A percentile compares a stretch with the other conserved stretches of the same genome.
These are phyloP conservation scores for Myochromella boudieri DNA, from an alignment of 768 basidiomycete genomes.

Conservation along the genomic window DNA sequence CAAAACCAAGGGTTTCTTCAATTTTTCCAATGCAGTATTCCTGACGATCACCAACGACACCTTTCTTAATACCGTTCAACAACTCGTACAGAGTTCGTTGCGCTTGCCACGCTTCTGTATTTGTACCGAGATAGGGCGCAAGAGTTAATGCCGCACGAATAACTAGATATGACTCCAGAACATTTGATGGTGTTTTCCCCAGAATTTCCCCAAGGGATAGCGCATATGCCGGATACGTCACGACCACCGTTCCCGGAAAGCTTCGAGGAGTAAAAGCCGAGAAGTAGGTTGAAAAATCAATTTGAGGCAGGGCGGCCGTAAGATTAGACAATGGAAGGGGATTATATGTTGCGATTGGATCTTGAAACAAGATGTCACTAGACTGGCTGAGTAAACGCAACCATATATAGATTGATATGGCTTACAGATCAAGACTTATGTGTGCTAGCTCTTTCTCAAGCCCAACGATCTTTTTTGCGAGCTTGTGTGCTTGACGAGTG, in stretches of 20 bases:
- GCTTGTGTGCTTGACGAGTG: conserved; percentile 53
- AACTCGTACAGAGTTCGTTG: conserved; percentile 68
- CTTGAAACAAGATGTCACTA: conserved; percentile 69
- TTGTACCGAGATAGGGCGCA: conserved; percentile 69
- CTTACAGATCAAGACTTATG: conserved; percentile 79
- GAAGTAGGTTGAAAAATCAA: conserved; percentile 85
- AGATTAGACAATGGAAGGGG: conserved; percentile 72
- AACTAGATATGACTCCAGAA: conserved; percentile 86
- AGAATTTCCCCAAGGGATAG: conserved; percentile 68
- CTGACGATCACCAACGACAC: conserved; percentile 77
- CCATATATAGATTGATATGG: neutral
- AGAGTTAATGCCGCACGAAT: conserved; percentile 69
- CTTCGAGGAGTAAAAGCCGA: conserved; percentile 78
- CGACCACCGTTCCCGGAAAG: conserved; percentile 74
- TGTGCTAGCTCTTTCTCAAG: conserved; percentile 80
- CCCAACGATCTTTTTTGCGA: conserved; percentile 69
- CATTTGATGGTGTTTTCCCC: conserved; percentile 60
- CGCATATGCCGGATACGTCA: conserved; percentile 81
- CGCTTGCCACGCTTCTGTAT: conserved; percentile 79
- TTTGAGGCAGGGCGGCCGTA: conserved; percentile 64
- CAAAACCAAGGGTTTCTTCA: conserved; percentile 80
- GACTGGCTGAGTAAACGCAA: neutral
- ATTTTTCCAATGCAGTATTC: conserved; percentile 80
- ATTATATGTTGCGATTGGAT: conserved; percentile 90
- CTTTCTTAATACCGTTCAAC: conserved; percentile 83